A percentile compares a stretch with the other conserved stretches of the same genome.
Evolutionary conservation across 139 green algal genomes (phyloP).

Genomic region (Tetradesmus obliquus): DNA sequence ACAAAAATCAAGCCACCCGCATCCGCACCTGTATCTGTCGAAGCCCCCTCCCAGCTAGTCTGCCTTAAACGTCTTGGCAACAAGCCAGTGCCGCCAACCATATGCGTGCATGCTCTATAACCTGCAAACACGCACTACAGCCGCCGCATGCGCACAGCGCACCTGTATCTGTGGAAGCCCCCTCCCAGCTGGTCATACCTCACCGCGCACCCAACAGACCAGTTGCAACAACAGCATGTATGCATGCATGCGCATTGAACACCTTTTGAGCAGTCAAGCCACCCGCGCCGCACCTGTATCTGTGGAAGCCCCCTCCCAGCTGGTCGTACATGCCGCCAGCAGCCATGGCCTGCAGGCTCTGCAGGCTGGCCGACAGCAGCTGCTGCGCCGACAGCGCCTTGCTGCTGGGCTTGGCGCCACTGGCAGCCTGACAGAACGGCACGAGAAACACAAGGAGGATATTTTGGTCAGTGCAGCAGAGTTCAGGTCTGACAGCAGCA

Average conservation of each 20-base stretch:
- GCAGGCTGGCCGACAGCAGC: slow-evolving; percentile 4
- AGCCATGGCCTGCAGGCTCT: slow-evolving; percentile 72
- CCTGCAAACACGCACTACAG: too few relatives aligned
- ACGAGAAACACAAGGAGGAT: not conserved
- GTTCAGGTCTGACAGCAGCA: not conserved
- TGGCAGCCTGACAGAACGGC: not conserved
- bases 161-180: slow-evolving; percentile 70
- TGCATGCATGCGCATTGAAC: too few relatives aligned
- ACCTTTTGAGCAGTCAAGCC: too few relatives aligned
- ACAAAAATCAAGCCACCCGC: not conserved
- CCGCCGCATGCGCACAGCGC: too few relatives aligned
- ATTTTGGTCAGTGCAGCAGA: not conserved
- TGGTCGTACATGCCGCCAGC: slow-evolving; percentile 90
- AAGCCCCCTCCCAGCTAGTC: not conserved
- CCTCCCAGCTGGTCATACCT: too few relatives aligned
- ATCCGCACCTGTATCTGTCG: not conserved
- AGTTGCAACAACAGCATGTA: too few relatives aligned
- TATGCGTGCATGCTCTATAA: too few relatives aligned
- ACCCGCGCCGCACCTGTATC: slow-evolving; percentile 69
- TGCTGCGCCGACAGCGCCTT: not conserved
- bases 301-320: slow-evolving; percentile 91
- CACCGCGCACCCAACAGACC: too few relatives aligned
- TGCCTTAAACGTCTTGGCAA: not conserved
- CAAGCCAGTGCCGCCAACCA: not conserved
- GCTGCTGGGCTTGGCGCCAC: not conserved